A percentile compares a stretch with the other conserved stretches of the same genome.
Evolutionary conservation across 345 rosid genomes (phyloP).

Genomic region (Brassica incana): DNA sequence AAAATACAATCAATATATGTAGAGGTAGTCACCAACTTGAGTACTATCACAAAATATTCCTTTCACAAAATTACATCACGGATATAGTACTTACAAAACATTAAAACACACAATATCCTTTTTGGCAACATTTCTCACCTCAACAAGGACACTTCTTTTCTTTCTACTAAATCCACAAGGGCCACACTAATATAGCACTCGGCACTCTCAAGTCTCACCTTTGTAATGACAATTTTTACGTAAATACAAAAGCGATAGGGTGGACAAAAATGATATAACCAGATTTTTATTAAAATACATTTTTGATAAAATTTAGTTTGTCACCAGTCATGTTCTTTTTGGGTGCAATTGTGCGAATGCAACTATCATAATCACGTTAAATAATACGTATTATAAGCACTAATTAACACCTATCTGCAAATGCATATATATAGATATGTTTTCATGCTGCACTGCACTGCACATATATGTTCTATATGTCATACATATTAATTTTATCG

Average conservation of each 20-base stretch:
- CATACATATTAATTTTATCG: too few relatives aligned
- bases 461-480: too few relatives aligned
- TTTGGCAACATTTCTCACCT: slow-evolving; percentile 19
- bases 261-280: background rate
- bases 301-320: too few relatives aligned
- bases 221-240: background rate
- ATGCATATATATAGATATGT: too few relatives aligned
- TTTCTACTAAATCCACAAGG: background rate
- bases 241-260: background rate
- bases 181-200: background rate
- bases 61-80: slow-evolving; percentile 32
- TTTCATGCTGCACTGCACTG: too few relatives aligned
- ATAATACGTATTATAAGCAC: too few relatives aligned
- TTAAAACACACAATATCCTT: background rate
- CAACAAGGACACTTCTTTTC: background rate
- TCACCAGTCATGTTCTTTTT: too few relatives aligned
- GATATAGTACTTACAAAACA: slow-evolving; percentile 4
- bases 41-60: background rate
- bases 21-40: slow-evolving; percentile 35
- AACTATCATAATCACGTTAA: too few relatives aligned
- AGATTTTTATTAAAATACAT: background rate
- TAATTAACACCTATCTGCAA: too few relatives aligned
- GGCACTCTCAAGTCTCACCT: background rate
- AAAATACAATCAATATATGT: background rate
- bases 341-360: too few relatives aligned